Percentiles rank a stretch among this genome's conserved stretches.
These are phyloP conservation scores for Carex scoparia DNA, from an alignment of 176 grass and related monocot genomes.

Conservation along the genomic window DNA sequence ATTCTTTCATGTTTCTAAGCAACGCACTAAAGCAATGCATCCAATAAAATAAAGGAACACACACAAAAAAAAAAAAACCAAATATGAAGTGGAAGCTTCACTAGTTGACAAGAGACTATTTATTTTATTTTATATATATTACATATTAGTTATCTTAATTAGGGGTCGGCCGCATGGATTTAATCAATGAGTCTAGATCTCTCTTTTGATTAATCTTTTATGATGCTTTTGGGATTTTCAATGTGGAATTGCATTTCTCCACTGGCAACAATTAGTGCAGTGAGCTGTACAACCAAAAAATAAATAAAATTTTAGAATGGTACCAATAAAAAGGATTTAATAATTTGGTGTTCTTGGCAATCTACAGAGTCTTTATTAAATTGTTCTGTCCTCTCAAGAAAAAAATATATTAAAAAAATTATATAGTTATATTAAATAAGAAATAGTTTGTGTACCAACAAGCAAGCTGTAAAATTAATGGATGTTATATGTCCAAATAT, in stretches of 20 bases:
- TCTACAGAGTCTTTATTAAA: neutral
- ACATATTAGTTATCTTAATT: neutral
- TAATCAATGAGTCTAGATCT: slow-evolving; percentile 2
- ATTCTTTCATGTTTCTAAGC: neutral
- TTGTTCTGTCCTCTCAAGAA: neutral
- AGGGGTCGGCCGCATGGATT: neutral
- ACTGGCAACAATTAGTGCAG: slow-evolving; percentile 12
- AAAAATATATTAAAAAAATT: neutral
- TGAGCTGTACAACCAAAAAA: neutral
- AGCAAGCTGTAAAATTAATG: no score
- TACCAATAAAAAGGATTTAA: neutral
- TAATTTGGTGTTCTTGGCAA: neutral
- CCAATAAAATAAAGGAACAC: neutral
- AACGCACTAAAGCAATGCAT: neutral
- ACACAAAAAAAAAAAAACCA: neutral
- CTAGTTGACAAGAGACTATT: neutral
- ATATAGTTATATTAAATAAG: neutral
- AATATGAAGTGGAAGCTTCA: slow-evolving; percentile 5
- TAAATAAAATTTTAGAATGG: neutral
- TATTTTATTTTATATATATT: neutral
- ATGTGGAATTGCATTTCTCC: neutral
- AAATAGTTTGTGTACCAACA: neutral
- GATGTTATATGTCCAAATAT: no score
- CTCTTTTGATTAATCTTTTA: neutral
- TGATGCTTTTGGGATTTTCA: slow-evolving; percentile 8